Conservation (phyloP, 2,329 filamentous ascomycete genomes). For the Colletotrichum tanaceti region DNA sequence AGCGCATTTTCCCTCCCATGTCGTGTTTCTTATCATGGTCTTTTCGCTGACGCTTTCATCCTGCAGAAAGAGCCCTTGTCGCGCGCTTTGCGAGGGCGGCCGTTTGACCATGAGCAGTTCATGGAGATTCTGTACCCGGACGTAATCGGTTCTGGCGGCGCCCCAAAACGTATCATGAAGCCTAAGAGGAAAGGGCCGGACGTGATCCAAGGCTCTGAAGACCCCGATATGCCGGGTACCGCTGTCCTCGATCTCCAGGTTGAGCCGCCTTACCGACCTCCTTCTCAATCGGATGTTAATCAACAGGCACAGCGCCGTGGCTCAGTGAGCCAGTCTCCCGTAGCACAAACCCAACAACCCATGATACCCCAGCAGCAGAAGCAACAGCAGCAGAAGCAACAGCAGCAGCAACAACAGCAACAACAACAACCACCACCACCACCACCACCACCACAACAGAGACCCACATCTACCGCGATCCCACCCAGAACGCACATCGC, state of each 20-base stretch:
- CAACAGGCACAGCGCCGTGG: slow-evolving; percentile 45
- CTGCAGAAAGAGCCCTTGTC: slow-evolving; percentile 68
- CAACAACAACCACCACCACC: slow-evolving; percentile 41
- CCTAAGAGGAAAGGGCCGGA: slow-evolving; percentile 63
- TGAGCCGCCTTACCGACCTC: slow-evolving; percentile 47
- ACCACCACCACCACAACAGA: slow-evolving; percentile 44
- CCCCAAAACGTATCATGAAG: slow-evolving; percentile 69
- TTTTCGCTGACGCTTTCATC: slow-evolving; percentile 40
- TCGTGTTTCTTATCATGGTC: neutral
- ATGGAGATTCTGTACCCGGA: slow-evolving; percentile 72
- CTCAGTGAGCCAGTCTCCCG: slow-evolving; percentile 47
- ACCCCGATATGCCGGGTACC: slow-evolving; percentile 61
- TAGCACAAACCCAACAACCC: slow-evolving; percentile 41
- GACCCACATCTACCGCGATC: slow-evolving; percentile 51
- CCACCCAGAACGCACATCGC: slow-evolving; percentile 54
- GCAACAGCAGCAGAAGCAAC: slow-evolving; percentile 40
- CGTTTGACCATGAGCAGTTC: slow-evolving; percentile 70
- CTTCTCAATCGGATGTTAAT: slow-evolving; percentile 40
- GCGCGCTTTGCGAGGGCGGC: slow-evolving; percentile 65
- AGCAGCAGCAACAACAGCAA: slow-evolving; percentile 37
- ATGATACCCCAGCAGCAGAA: slow-evolving; percentile 44
- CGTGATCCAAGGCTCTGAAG: slow-evolving; percentile 55
- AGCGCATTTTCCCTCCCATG: neutral
- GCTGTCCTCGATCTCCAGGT: slow-evolving; percentile 59
- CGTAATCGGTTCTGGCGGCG: slow-evolving; percentile 69